Base-by-base conservation (phyloP, 2,329 filamentous ascomycete species). In the Pseudogymnoascus destructans region DNA sequence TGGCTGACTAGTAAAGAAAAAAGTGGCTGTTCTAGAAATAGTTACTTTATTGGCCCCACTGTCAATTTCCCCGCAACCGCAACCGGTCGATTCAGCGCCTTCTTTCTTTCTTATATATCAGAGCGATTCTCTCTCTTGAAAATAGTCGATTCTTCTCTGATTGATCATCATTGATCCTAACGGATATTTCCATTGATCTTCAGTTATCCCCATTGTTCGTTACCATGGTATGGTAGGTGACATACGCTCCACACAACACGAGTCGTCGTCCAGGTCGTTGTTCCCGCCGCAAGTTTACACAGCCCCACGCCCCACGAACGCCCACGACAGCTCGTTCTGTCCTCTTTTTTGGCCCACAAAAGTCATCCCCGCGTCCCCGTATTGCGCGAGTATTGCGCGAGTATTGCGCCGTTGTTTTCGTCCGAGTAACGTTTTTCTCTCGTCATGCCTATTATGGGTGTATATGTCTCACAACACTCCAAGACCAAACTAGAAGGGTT, bases 1-100 rank as follows among this genome's bases (percentile, higher is more conserved):
- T 30, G n/a, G 25, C 46, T 52, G 46, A 52, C 46, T 52, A 52
- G 42, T 52, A 52, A 36, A 10, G 8, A 17, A 19, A 52, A 46
- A 52, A 52, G 46, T 52, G 25, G 25, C 46, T 52, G 46, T 52
- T 52, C 46, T 52, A 52, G 46, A 52, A 52, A 52, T 52, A 32
- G 46, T n/a, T 30, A 30, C 25, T 30, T 52, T 7, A 9, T 27
- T 52, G 23, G 3, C 3, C 46, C 25, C 33, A 5, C 10, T 30
- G 46, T 52, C 2, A 5, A 13, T 52, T 32, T 13, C 13, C 21
- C 42, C 15, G 46, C 25, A 52, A 52, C 42, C 15, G 46, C 25
- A 52, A 52, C 46, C 46, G 15, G 46, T 52, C 46, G 25, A 30
- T 52, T 52, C 46, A 13, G 15, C 25, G 46, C 46, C 25, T 30